Conservation (phyloP, 306 rosid genomes). For the Sicyos edulis region DNA sequence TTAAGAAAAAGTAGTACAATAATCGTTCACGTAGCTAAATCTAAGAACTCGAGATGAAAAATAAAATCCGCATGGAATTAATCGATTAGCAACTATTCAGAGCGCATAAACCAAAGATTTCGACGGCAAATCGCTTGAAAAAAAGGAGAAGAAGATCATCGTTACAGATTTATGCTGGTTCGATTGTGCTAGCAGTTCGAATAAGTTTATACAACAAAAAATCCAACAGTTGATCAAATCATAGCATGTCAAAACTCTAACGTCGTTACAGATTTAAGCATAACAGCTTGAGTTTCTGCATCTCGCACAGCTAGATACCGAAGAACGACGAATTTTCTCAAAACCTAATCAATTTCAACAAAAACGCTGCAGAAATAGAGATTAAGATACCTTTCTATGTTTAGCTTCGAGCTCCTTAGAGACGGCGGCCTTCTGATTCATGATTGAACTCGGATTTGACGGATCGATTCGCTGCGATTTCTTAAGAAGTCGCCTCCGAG, state of each 20-base stretch:
- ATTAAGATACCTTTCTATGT: slow-evolving; percentile 47
- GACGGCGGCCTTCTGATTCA: slow-evolving; percentile 70
- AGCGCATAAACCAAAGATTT: not conserved
- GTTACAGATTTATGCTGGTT: not conserved
- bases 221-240: not conserved
- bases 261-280: too few relatives aligned
- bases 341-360: not conserved
- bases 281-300: not conserved
- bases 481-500: slow-evolving; percentile 12
- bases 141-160: too few relatives aligned
- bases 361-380: not conserved
- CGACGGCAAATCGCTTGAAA: not conserved
- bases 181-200: not conserved
- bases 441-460: slow-evolving; percentile 33
- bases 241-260: not conserved
- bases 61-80: not conserved
- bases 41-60: not conserved
- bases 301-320: not conserved
- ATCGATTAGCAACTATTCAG: not conserved
- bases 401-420: slow-evolving; percentile 83
- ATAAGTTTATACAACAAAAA: too few relatives aligned
- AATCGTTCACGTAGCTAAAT: not conserved
- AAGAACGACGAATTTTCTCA: not conserved
- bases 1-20: slow-evolving; percentile 9
- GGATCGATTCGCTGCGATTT: not conserved